phyloP scores from a whole-genome alignment of 768 basidiomycete species.

The Crepidotus variabilis region DNA sequence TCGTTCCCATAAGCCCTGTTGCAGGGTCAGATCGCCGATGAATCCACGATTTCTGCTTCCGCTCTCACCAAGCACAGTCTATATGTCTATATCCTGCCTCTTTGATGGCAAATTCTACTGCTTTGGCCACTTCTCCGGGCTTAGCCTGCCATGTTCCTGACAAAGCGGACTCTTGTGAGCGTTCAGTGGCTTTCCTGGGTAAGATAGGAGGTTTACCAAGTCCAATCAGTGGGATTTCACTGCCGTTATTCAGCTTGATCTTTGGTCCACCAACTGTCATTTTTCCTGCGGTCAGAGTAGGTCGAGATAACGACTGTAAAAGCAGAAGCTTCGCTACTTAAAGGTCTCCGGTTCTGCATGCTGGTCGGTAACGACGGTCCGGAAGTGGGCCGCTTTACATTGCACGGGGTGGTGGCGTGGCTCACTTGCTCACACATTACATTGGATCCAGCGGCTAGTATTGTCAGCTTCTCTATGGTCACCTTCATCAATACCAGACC shows the following conservation, averaged over 20 bases:
- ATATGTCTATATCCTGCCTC: slow-evolving; percentile 73
- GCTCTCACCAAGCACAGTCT: slow-evolving; percentile 56
- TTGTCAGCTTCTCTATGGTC: no score
- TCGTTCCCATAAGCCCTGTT: slow-evolving; percentile 70
- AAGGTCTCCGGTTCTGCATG: no score
- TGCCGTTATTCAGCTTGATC: slow-evolving; percentile 60
- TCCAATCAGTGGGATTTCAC: slow-evolving; percentile 52
- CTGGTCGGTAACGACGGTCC: no score
- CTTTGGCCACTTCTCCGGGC: slow-evolving; percentile 64
- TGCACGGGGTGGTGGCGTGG: no score
- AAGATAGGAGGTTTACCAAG: slow-evolving; percentile 41
- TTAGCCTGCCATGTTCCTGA: slow-evolving; percentile 81
- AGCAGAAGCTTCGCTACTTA: no score
- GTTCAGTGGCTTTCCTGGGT: slow-evolving; percentile 2
- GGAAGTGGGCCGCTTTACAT: no score
- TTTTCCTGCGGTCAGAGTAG: background rate
- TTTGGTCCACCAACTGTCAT: slow-evolving; percentile 31
- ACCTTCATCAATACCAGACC: no score
- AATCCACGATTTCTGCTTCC: background rate
- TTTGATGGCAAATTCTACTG: slow-evolving; percentile 73
- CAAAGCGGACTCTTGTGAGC: slow-evolving; percentile 5
- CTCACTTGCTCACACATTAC: no score
- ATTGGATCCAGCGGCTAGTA: no score
- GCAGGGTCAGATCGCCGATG: slow-evolving; percentile 17
- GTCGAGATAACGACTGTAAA: no score